Evolutionary conservation across 2,329 filamentous ascomycete species (phyloP).

Genomic region (Massarina eburnea): DNA sequence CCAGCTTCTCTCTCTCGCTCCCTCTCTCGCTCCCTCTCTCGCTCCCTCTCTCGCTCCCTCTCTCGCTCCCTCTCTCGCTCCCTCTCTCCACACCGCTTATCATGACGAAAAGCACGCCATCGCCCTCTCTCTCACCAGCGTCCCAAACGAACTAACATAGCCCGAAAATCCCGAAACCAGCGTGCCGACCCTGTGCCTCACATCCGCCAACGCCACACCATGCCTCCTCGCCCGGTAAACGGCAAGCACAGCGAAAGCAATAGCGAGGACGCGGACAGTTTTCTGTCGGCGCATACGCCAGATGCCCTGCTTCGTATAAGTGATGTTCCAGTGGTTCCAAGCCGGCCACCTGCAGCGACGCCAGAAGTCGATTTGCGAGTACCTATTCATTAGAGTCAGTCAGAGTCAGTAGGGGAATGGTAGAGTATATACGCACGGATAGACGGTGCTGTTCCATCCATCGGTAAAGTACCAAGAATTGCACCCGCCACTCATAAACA

Average conservation of each 20-base stretch:
- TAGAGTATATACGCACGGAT: constrained; percentile 31
- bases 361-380: constrained; percentile 52
- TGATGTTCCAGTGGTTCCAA: constrained; percentile 57
- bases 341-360: constrained; percentile 55
- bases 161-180: constrained; percentile 1
- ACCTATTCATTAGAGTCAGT: constrained; percentile 26
- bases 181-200: constrained; percentile 15
- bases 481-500: constrained; percentile 51
- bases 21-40: no score
- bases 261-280: constrained; percentile 17
- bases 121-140: background rate
- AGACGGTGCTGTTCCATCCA: constrained; percentile 79
- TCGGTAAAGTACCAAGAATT: constrained; percentile 67
- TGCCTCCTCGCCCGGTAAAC: constrained; percentile 26
- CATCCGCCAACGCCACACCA: constrained; percentile 24
- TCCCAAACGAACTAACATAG: background rate
- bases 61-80: no score
- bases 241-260: constrained; percentile 23
- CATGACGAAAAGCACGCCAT: background rate
- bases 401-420: constrained; percentile 8
- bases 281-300: constrained; percentile 29
- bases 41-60: no score
- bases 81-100: no score
- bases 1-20: no score
- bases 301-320: constrained; percentile 53